Percentiles rank a stretch among this genome's conserved stretches.
Conservation (phyloP, 2,329 filamentous ascomycete genomes). For the Ceratocystis cubensis region DNA sequence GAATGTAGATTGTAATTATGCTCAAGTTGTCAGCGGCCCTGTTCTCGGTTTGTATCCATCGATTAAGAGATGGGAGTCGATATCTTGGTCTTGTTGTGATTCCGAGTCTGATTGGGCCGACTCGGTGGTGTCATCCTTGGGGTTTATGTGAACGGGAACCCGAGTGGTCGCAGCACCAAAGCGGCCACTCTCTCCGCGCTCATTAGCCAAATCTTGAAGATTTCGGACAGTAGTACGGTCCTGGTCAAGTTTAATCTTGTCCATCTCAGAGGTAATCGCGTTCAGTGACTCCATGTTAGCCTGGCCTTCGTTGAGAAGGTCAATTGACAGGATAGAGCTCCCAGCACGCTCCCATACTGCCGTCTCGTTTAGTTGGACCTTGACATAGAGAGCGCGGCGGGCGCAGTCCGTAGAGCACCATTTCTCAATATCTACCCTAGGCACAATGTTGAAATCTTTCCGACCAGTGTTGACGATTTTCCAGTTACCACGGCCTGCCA, state of each 20-base stretch:
- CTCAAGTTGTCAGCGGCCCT: background rate
- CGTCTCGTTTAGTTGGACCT: slow-evolving; percentile 74
- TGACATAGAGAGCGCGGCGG: slow-evolving; percentile 67
- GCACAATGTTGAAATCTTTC: slow-evolving; percentile 54
- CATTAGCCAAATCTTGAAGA: slow-evolving; percentile 37
- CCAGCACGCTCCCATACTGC: slow-evolving; percentile 72
- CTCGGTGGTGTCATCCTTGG: slow-evolving; percentile 12
- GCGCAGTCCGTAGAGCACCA: slow-evolving; percentile 81
- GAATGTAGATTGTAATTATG: slow-evolving; percentile 10
- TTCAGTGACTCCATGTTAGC: slow-evolving; percentile 35
- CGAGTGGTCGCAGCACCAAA: slow-evolving; percentile 19
- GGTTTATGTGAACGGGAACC: slow-evolving; percentile 24
- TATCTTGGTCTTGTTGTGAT: slow-evolving; percentile 8
- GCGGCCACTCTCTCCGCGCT: slow-evolving; percentile 32
- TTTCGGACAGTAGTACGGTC: slow-evolving; percentile 32
- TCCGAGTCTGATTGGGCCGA: background rate
- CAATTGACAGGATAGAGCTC: slow-evolving; percentile 43
- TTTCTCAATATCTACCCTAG: slow-evolving; percentile 59
- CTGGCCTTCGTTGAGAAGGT: slow-evolving; percentile 55
- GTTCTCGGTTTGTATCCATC: slow-evolving; percentile 19
- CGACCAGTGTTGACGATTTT: slow-evolving; percentile 46
- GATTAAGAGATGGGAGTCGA: slow-evolving; percentile 16
- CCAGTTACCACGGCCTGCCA: slow-evolving; percentile 49
- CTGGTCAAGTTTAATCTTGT: slow-evolving; percentile 35
- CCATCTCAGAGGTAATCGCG: slow-evolving; percentile 30